These are phyloP conservation scores for Cladosporium colombiae DNA, from an alignment of 2,329 filamentous ascomycete species.

Conservation along the genomic window DNA sequence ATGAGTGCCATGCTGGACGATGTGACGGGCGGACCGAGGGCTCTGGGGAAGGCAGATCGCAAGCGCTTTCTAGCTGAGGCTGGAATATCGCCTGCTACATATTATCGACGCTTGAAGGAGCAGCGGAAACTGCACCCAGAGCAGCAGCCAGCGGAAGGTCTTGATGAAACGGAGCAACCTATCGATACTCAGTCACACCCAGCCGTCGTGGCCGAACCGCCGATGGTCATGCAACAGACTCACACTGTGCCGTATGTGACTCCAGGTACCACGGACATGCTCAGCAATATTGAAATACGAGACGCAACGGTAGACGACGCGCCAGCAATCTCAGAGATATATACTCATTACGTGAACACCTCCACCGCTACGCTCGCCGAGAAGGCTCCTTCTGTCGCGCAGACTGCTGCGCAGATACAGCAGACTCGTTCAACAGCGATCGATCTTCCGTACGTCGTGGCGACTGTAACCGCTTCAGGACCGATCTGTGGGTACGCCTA, in stretches of 20 bases:
- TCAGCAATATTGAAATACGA: constrained; percentile 22
- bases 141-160: not conserved
- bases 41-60: constrained; percentile 16
- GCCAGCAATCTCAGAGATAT: constrained; percentile 21
- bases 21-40: constrained; percentile 3
- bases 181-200: not conserved
- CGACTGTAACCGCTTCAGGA: constrained; percentile 11
- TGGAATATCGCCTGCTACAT: constrained; percentile 16
- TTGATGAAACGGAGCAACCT: not conserved
- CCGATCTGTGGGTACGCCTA: constrained; percentile 25
- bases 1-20: constrained; percentile 14
- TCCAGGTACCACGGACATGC: constrained; percentile 1
- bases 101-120: constrained; percentile 17
- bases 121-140: constrained; percentile 7
- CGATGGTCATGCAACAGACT: not conserved
- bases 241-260: not conserved
- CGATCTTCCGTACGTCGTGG: constrained; percentile 25
- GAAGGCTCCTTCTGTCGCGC: constrained; percentile 10
- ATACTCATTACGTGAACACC: constrained; percentile 25
- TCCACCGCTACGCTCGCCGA: constrained; percentile 25
- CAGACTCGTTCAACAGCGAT: constrained; percentile 15
- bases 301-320: constrained; percentile 20
- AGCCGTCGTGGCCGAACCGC: not conserved
- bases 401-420: constrained; percentile 14
- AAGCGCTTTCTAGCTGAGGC: constrained; percentile 16